These are phyloP conservation scores for Teratosphaeriaceae sp. DNA, from an alignment of 2,329 filamentous ascomycete genomes.

Conservation along the genomic window DNA sequence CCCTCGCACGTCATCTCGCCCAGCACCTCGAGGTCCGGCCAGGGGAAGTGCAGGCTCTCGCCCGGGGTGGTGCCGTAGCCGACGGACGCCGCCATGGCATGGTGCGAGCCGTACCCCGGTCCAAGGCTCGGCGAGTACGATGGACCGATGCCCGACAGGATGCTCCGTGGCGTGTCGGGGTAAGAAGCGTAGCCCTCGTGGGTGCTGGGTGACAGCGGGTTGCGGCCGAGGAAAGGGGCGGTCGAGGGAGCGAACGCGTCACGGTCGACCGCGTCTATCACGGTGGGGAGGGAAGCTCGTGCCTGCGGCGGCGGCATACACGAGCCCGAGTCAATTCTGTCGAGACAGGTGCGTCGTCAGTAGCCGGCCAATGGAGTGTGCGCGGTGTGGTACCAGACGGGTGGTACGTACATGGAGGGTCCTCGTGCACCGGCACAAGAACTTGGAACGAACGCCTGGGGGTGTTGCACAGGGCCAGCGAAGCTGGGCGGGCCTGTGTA, in stretches of 20 bases:
- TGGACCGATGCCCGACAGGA: slow-evolving; percentile 16
- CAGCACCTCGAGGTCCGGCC: slow-evolving; percentile 43
- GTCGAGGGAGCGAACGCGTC: slow-evolving; percentile 19
- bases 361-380: slow-evolving; percentile 10
- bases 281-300: not conserved
- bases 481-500: slow-evolving; percentile 30
- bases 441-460: slow-evolving; percentile 34
- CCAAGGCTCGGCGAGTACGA: slow-evolving; percentile 14
- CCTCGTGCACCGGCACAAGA: slow-evolving; percentile 34
- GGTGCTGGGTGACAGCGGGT: slow-evolving; percentile 21
- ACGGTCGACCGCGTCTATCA: slow-evolving; percentile 14
- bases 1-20: slow-evolving; percentile 58
- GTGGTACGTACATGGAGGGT: slow-evolving; percentile 39
- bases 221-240: slow-evolving; percentile 21
- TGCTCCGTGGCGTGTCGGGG: slow-evolving; percentile 26
- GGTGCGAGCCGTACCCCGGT: not conserved
- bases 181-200: slow-evolving; percentile 24
- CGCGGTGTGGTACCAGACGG: slow-evolving; percentile 13
- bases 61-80: slow-evolving; percentile 19
- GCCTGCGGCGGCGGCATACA: slow-evolving; percentile 22
- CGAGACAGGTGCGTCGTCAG: slow-evolving; percentile 18
- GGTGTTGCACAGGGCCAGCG: slow-evolving; percentile 26
- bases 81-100: slow-evolving; percentile 22
- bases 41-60: slow-evolving; percentile 37
- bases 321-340: slow-evolving; percentile 15